Percentiles rank a stretch among this genome's conserved stretches.
Conservation (phyloP, 192 early-diverging fungal genomes). For the Phlyctochytrium planicorne region DNA sequence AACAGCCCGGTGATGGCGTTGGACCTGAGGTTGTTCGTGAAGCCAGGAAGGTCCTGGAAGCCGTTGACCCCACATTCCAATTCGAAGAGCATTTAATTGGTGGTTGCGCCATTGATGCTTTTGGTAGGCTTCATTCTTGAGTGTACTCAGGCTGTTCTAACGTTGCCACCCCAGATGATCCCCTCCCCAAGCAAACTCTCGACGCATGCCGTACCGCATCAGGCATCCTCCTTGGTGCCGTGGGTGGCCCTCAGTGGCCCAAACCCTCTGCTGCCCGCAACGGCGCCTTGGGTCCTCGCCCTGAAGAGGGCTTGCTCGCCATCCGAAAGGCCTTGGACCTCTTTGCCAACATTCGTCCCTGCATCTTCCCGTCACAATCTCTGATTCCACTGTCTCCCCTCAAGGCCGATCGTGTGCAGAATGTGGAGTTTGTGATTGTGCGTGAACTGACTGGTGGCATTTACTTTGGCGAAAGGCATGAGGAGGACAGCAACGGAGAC, state of each 20-base stretch:
- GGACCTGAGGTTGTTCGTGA: conserved; percentile 94
- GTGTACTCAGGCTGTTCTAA: conserved; percentile 10
- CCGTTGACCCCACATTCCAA: conserved; percentile 66
- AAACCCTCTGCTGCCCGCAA: conserved; percentile 64
- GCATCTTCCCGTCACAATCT: conserved; percentile 84
- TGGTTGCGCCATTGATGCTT: conserved; percentile 86
- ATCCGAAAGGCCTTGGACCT: conserved; percentile 90
- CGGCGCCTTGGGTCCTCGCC: conserved; percentile 66
- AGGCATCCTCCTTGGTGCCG: conserved; percentile 95
- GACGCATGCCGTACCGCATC: conserved; percentile 77
- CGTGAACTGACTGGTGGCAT: conserved; percentile 96
- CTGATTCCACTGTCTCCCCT: conserved; percentile 83
- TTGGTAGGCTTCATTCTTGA: conserved; percentile 55
- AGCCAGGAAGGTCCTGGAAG: conserved; percentile 84
- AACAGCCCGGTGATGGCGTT: conserved; percentile 83
- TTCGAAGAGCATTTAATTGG: conserved; percentile 86
- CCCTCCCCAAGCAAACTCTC: conserved; percentile 82
- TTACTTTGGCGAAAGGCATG: conserved; percentile 93
- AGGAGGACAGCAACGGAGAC: conserved; percentile 78
- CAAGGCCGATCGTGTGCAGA: conserved; percentile 86
- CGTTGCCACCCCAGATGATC: conserved; percentile 42
- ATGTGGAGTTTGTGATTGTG: conserved; percentile 88
- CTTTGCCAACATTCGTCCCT: conserved; percentile 95
- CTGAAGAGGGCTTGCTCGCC: conserved; percentile 91
- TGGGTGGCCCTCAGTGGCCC: conserved; percentile 97